Percentiles rank a stretch among this genome's conserved stretches.
Conservation (phyloP, 352 stramenopile species). For the Globisporangium lucens region DNA sequence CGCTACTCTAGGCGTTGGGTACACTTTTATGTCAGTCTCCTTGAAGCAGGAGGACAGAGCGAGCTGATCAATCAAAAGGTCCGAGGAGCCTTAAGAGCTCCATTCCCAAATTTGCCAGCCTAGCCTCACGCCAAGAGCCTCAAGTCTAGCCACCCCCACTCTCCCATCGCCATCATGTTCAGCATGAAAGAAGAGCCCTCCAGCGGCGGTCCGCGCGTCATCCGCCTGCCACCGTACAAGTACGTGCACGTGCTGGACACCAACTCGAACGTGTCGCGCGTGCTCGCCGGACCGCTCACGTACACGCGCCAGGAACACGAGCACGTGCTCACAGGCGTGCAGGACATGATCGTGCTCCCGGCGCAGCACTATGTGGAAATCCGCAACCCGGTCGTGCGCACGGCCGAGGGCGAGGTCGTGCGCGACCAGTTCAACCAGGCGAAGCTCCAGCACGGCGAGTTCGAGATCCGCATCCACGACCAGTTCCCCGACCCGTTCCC, state of each 20-base stretch:
- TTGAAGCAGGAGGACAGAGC: not conserved
- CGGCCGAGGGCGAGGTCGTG: conserved; percentile 44
- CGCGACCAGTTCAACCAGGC: conserved; percentile 67
- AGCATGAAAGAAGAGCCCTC: conserved; percentile 20
- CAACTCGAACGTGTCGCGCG: conserved; percentile 81
- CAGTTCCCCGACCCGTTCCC: conserved; percentile 77
- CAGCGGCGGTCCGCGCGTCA: conserved; percentile 56
- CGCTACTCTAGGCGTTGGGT: conserved; percentile 10
- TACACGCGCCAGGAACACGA: conserved; percentile 84
- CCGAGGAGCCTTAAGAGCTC: not conserved
- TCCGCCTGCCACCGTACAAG: conserved; percentile 77
- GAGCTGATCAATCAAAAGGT: not conserved
- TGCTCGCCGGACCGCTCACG: conserved; percentile 70
- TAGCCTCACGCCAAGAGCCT: not conserved
- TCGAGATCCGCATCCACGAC: conserved; percentile 74
- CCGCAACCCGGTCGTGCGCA: conserved; percentile 58
- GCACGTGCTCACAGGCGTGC: conserved; percentile 51
- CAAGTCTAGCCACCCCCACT: not conserved
- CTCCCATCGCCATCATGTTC: not conserved
- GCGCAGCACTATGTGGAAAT: conserved; percentile 79
- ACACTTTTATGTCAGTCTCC: not conserved
- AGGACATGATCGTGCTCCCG: conserved; percentile 78
- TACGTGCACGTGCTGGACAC: conserved; percentile 84
- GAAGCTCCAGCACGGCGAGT: conserved; percentile 77
- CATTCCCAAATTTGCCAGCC: conserved; percentile 14